A percentile compares a stretch with the other conserved stretches of the same genome.
phyloP scores from a whole-genome alignment of 163 green algal genomes.

The Chlamydomonas reinhardtii region DNA sequence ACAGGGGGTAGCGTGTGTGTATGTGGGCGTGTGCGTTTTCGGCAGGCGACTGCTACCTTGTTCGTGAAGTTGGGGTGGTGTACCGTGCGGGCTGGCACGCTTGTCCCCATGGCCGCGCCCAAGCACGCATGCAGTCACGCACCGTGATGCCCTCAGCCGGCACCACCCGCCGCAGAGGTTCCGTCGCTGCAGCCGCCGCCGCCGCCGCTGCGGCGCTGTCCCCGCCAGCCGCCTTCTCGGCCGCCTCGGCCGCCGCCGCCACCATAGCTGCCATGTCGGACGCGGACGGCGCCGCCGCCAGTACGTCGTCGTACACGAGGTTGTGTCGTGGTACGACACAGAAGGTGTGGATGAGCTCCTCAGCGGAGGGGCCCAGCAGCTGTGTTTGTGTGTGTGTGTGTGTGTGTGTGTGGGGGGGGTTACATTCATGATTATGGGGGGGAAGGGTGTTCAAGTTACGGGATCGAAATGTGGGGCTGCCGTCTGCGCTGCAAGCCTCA shows the following conservation, averaged over 20 bases:
- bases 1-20: too few relatives aligned
- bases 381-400: not conserved
- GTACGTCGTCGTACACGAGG: slow-evolving; percentile 55
- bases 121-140: too few relatives aligned
- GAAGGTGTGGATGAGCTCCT: slow-evolving; percentile 58
- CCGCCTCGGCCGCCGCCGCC: not conserved
- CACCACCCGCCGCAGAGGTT: slow-evolving; percentile 6
- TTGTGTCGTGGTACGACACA: slow-evolving; percentile 56
- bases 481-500: too few relatives aligned
- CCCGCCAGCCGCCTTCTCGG: not conserved
- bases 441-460: too few relatives aligned
- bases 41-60: too few relatives aligned
- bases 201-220: not conserved
- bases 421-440: too few relatives aligned
- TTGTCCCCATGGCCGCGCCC: too few relatives aligned
- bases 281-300: slow-evolving; percentile 22
- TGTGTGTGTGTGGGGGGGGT: too few relatives aligned
- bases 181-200: not conserved
- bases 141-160: slow-evolving; percentile 50
- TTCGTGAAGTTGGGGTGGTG: too few relatives aligned
- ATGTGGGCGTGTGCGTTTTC: too few relatives aligned
- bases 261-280: slow-evolving; percentile 6
- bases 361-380: slow-evolving; percentile 46
- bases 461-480: too few relatives aligned
- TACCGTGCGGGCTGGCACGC: too few relatives aligned